These are phyloP conservation scores for Alliaria petiolata DNA, from an alignment of 345 rosid species.

Conservation along the genomic window DNA sequence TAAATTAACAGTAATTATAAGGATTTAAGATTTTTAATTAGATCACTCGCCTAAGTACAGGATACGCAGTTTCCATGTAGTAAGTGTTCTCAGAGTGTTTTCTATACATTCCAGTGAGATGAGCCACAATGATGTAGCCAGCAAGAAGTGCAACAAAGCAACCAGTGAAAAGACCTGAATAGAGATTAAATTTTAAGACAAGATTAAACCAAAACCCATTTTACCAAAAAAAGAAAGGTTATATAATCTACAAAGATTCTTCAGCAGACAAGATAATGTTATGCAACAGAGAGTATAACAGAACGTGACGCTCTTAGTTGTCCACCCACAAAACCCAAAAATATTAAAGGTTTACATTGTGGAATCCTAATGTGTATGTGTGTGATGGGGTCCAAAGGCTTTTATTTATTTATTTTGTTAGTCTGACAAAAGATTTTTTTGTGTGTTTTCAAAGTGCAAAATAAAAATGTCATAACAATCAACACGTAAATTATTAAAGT, in stretches of 20 bases:
- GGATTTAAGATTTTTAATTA: neutral
- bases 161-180: conserved; percentile 86
- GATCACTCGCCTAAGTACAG: conserved; percentile 81
- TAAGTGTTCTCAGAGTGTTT: conserved; percentile 49
- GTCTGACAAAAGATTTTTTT: conserved; percentile 10
- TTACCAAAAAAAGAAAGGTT: neutral
- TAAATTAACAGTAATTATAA: no score
- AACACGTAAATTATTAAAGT: conserved; percentile 3
- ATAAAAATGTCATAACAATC: conserved; percentile 16
- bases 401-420: neutral
- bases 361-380: conserved; percentile 33
- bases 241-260: conserved; percentile 14
- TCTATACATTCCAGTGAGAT: conserved; percentile 77
- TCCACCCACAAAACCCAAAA: conserved; percentile 38
- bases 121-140: conserved; percentile 89
- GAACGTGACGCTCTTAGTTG: conserved; percentile 43
- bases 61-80: conserved; percentile 96
- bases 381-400: conserved; percentile 32
- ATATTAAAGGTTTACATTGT: conserved; percentile 20
- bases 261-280: conserved; percentile 24
- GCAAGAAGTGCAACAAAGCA: conserved; percentile 85
- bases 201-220: neutral
- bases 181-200: neutral
- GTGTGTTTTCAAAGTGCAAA: conserved; percentile 19
- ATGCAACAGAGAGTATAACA: conserved; percentile 31